These are phyloP conservation scores for Acer yangbiense DNA, from an alignment of 345 rosid species.

Conservation along the genomic window DNA sequence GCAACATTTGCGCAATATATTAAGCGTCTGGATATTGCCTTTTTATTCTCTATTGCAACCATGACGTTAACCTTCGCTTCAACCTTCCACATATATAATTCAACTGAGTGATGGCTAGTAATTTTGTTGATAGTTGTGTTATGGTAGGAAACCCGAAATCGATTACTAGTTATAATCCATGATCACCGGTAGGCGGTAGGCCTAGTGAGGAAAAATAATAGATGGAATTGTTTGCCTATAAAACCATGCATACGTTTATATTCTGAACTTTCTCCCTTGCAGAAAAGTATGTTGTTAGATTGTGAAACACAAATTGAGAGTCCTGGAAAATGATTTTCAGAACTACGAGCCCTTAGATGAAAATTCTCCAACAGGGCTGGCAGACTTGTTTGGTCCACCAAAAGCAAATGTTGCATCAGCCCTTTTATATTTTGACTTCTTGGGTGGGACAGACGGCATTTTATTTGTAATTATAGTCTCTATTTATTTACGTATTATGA, in stretches of 20 bases:
- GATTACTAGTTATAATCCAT: background rate
- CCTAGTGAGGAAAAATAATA: background rate
- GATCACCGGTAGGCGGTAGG: background rate
- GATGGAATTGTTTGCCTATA: background rate
- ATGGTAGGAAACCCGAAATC: background rate
- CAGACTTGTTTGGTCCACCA: constrained; percentile 55
- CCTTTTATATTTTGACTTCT: constrained; percentile 17
- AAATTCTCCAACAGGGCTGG: constrained; percentile 60
- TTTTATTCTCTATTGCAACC: too few species aligned
- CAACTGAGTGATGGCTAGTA: background rate
- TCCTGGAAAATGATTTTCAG: constrained; percentile 79
- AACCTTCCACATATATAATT: background rate
- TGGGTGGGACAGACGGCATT: too few species aligned
- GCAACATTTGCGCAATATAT: background rate
- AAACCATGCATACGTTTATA: background rate
- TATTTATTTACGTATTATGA: too few species aligned
- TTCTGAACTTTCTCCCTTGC: constrained; percentile 31
- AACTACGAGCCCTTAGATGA: constrained; percentile 92
- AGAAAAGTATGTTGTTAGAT: constrained; percentile 84
- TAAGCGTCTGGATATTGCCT: too few species aligned
- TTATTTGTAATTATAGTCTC: too few species aligned
- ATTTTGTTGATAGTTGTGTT: background rate
- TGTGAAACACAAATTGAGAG: constrained; percentile 87
- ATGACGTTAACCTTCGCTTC: too few species aligned
- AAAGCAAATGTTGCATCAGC: constrained; percentile 75